Conservation (phyloP, 2,329 filamentous ascomycete species). For the Cordyceps cicadae region DNA sequence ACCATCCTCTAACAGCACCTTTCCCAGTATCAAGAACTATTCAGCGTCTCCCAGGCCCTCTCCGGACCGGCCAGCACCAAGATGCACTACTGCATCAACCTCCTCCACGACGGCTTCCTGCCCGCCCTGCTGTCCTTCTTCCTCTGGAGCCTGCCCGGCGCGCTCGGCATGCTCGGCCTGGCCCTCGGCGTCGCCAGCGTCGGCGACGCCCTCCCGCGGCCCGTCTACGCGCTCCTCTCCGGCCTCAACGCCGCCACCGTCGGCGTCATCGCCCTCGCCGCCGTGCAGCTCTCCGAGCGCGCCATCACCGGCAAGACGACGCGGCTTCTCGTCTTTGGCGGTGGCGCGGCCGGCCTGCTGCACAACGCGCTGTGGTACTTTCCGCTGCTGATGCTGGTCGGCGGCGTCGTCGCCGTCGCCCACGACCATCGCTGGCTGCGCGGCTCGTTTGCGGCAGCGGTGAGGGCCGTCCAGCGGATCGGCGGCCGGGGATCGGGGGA, state of each 20-base stretch:
- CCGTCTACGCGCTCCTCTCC: constrained; percentile 61
- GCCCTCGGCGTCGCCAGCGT: constrained; percentile 57
- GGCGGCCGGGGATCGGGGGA: not conserved
- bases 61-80: constrained; percentile 63
- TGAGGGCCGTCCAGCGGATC: not conserved
- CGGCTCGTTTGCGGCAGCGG: constrained; percentile 14
- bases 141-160: constrained; percentile 62
- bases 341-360: constrained; percentile 55
- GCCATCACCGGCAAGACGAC: constrained; percentile 58
- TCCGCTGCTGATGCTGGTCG: constrained; percentile 51
- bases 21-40: constrained; percentile 60
- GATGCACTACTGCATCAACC: constrained; percentile 60
- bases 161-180: constrained; percentile 60
- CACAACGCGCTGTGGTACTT: constrained; percentile 73
- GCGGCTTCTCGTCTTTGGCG: constrained; percentile 54
- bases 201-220: constrained; percentile 46
- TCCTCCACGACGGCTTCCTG: constrained; percentile 53
- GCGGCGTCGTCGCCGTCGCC: constrained; percentile 42
- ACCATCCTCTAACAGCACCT: not conserved
- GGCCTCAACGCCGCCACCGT: constrained; percentile 66
- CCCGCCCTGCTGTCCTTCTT: constrained; percentile 52
- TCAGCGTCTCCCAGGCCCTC: constrained; percentile 59
- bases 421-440: constrained; percentile 50
- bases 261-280: constrained; percentile 62
- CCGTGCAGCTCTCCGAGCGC: constrained; percentile 58